phyloP scores from a whole-genome alignment of 768 basidiomycete species.

The Agaricus subrufescens region DNA sequence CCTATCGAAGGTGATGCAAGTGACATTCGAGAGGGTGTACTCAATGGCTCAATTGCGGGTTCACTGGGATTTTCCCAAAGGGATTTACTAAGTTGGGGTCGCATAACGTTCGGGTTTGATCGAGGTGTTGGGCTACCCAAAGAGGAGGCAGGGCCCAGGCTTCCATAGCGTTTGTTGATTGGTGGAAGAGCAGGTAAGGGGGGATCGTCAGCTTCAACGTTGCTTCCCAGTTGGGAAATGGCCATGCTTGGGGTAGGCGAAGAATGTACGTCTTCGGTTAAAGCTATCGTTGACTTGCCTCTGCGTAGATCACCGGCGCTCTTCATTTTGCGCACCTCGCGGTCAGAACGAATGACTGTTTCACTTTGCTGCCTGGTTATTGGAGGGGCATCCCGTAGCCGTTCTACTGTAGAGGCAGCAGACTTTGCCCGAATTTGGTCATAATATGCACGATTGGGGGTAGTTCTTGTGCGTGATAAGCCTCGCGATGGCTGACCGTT shows the following conservation, averaged over 20 bases:
- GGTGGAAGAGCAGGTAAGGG: constrained; percentile 28
- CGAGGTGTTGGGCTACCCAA: constrained; percentile 30
- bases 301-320: constrained; percentile 78
- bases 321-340: constrained; percentile 78
- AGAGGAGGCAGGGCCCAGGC: constrained; percentile 54
- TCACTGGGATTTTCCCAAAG: constrained; percentile 38
- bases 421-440: constrained; percentile 36
- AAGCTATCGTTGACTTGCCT: constrained; percentile 27
- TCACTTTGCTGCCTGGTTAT: constrained; percentile 28
- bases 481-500: constrained; percentile 29
- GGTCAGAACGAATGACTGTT: constrained; percentile 40
- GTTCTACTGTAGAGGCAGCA: constrained; percentile 12
- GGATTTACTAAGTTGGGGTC: constrained; percentile 39
- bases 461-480: constrained; percentile 70
- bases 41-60: neutral
- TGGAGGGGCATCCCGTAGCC: constrained; percentile 6
- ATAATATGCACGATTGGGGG: constrained; percentile 59
- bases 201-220: constrained; percentile 41
- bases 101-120: constrained; percentile 27
- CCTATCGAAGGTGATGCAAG: constrained; percentile 11
- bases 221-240: constrained; percentile 66
- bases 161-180: constrained; percentile 59
- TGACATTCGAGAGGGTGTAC: constrained; percentile 8
- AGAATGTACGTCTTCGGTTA: constrained; percentile 25
- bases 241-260: constrained; percentile 36